Percentiles rank a stretch among this genome's conserved stretches.
Evolutionary conservation across 306 rosid species (phyloP).

Genomic region (Gastrolobium villosum): DNA sequence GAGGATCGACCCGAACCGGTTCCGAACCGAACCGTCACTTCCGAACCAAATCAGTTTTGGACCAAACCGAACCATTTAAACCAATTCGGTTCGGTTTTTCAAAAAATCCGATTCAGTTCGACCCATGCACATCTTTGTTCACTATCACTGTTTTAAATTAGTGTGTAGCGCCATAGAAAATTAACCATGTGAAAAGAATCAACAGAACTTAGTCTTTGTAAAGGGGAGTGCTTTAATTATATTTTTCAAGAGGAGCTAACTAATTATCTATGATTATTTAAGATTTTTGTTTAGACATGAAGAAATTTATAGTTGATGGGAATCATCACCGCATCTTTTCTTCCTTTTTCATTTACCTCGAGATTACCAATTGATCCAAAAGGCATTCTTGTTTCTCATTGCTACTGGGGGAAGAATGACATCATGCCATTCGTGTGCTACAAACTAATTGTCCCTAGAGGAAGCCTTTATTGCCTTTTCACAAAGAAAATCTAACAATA

Average conservation of each 20-base stretch:
- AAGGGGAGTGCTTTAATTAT: background rate
- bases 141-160: constrained; percentile 18
- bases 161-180: background rate
- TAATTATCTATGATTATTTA: background rate
- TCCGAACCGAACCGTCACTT: too few relatives aligned
- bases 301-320: constrained; percentile 26
- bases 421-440: constrained; percentile 58
- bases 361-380: constrained; percentile 35
- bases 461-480: constrained; percentile 43
- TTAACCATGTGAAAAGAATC: background rate
- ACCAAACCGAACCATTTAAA: too few relatives aligned
- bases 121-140: too few relatives aligned
- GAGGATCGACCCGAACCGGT: too few relatives aligned
- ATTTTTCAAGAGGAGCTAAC: constrained; percentile 16
- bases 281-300: background rate
- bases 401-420: constrained; percentile 44
- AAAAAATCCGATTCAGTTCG: too few relatives aligned
- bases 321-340: background rate
- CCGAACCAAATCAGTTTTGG: too few relatives aligned
- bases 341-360: background rate
- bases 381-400: constrained; percentile 37
- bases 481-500: constrained; percentile 29
- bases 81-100: too few relatives aligned
- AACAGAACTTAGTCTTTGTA: background rate
- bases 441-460: constrained; percentile 37